Percentiles rank a stretch among this genome's conserved stretches.
Evolutionary conservation across 257 asterid genomes (phyloP).

Genomic region (Solanum clarkiae): DNA sequence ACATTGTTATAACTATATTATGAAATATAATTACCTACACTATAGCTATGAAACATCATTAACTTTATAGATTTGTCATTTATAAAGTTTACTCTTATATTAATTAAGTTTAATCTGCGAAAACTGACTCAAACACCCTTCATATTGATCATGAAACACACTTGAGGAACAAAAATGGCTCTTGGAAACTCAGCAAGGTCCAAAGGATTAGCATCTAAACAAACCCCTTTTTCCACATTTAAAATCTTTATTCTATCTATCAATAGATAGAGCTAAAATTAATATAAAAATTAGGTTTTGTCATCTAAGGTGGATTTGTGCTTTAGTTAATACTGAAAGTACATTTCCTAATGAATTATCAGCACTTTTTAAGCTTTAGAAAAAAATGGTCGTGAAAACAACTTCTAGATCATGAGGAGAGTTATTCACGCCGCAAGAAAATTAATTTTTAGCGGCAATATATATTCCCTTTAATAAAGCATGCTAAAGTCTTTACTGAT

Average conservation of each 20-base stretch:
- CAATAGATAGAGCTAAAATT: neutral
- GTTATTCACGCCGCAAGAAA: neutral
- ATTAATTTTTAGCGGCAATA: too few relatives aligned
- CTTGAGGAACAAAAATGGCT: neutral
- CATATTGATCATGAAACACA: neutral
- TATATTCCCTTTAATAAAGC: too few relatives aligned
- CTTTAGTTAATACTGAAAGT: neutral
- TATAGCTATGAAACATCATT: too few relatives aligned
- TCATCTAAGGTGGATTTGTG: neutral
- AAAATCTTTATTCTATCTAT: neutral
- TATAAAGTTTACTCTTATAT: too few relatives aligned
- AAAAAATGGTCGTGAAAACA: neutral
- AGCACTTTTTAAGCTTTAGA: neutral
- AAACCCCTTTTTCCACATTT: neutral
- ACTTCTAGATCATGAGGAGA: neutral
- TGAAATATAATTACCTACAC: too few relatives aligned
- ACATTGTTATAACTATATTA: too few relatives aligned
- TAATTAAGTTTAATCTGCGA: too few relatives aligned
- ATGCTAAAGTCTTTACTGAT: too few relatives aligned
- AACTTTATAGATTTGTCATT: too few relatives aligned
- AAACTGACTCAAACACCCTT: neutral
- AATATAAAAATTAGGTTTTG: neutral
- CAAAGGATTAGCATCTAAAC: neutral
- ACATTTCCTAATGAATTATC: neutral
- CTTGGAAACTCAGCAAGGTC: neutral